Percentiles rank a stretch among this genome's conserved stretches.
phyloP scores from a whole-genome alignment of 2,329 filamentous ascomycete genomes.

The Fusarium sterilihyphosum region DNA sequence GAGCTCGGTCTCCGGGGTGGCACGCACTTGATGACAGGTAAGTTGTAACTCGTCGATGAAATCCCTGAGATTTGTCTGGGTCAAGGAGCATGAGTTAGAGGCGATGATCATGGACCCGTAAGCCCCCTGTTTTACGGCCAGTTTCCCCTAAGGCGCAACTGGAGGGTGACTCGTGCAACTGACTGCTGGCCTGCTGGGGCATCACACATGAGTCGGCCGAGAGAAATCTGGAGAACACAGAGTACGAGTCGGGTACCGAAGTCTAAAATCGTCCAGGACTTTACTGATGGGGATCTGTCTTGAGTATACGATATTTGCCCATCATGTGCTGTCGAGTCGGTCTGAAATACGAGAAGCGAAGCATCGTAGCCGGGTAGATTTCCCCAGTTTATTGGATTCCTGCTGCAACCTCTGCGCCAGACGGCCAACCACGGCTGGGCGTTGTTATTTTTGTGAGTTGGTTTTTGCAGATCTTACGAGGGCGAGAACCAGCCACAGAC shows the following conservation, averaged over 20 bases:
- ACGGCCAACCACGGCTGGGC: conserved; percentile 13
- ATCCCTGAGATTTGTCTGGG: conserved; percentile 1
- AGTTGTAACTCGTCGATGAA: not conserved
- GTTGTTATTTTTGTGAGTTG: conserved; percentile 19
- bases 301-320: not conserved
- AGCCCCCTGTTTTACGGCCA: conserved; percentile 20
- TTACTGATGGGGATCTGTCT: not conserved
- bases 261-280: conserved; percentile 8
- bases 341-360: conserved; percentile 31
- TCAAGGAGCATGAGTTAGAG: not conserved
- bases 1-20: conserved; percentile 13
- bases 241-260: conserved; percentile 20
- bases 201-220: conserved; percentile 29
- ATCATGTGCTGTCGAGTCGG: conserved; percentile 26
- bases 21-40: conserved; percentile 8
- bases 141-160: not conserved
- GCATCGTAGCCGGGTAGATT: conserved; percentile 7
- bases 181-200: not conserved
- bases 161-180: conserved; percentile 19
- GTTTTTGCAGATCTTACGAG: conserved; percentile 40
- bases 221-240: not conserved
- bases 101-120: conserved; percentile 19
- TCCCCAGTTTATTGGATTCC: conserved; percentile 8
- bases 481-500: conserved; percentile 27
- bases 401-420: not conserved